Conservation (phyloP, 2,329 filamentous ascomycete genomes). For the Zasmidium angulare region DNA sequence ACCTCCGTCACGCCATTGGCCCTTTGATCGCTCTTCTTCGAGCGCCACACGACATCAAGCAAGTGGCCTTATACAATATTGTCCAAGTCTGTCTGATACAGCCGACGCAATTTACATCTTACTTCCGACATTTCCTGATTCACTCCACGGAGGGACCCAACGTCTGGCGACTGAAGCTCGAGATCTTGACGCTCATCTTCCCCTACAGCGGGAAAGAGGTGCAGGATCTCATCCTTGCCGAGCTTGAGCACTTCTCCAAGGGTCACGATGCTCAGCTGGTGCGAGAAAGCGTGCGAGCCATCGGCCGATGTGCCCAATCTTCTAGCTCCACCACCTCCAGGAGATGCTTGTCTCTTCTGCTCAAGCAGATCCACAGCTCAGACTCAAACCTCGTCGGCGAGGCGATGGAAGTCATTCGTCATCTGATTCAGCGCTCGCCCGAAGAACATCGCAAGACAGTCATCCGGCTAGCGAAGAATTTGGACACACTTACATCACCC, state of each 20-base stretch:
- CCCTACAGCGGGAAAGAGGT: constrained; percentile 72
- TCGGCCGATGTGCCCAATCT: constrained; percentile 85
- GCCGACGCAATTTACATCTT: constrained; percentile 80
- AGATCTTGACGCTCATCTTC: constrained; percentile 87
- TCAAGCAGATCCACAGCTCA: constrained; percentile 83
- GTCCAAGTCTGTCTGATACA: constrained; percentile 81
- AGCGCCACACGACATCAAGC: constrained; percentile 81
- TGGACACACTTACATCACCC: constrained; percentile 84
- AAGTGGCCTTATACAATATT: constrained; percentile 89
- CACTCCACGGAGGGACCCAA: constrained; percentile 74
- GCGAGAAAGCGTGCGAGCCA: constrained; percentile 84
- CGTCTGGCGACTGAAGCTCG: constrained; percentile 89
- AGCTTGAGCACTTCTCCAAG: constrained; percentile 89
- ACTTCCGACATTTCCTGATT: constrained; percentile 86
- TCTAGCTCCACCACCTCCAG: constrained; percentile 66
- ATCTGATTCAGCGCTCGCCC: constrained; percentile 90
- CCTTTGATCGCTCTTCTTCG: constrained; percentile 84
- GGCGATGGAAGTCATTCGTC: constrained; percentile 89
- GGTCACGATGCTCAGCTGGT: constrained; percentile 74
- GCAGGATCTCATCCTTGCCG: constrained; percentile 85
- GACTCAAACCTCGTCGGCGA: constrained; percentile 89
- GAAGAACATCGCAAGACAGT: constrained; percentile 79
- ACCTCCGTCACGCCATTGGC: constrained; percentile 73
- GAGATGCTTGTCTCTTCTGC: constrained; percentile 76
- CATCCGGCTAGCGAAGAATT: constrained; percentile 81